A percentile compares a stretch with the other conserved stretches of the same genome.
Conservation (phyloP, 2,329 filamentous ascomycete species). For the Penicillium sp. region DNA sequence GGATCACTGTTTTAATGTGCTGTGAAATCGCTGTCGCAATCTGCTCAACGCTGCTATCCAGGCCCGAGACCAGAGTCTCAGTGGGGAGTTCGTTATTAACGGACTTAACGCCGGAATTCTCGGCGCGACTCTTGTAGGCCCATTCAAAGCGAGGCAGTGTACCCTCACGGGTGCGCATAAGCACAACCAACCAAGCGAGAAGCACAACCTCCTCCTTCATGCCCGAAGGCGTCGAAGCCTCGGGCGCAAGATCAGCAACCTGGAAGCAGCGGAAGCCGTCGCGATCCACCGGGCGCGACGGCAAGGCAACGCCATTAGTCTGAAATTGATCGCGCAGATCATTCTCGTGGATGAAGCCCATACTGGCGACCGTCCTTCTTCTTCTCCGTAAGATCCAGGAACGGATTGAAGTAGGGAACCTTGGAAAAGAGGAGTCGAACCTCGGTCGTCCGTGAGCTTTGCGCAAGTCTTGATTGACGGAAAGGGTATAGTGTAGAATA, state of each 20-base stretch:
- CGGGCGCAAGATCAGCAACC: constrained; percentile 28
- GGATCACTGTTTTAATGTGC: constrained; percentile 19
- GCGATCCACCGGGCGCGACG: constrained; percentile 1
- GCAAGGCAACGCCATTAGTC: neutral
- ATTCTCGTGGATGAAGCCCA: constrained; percentile 17
- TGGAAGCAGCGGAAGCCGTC: constrained; percentile 26
- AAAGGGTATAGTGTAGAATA: constrained; percentile 14
- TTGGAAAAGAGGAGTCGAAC: constrained; percentile 3
- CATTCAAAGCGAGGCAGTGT: constrained; percentile 42
- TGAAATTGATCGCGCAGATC: constrained; percentile 9
- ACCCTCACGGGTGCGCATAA: constrained; percentile 46
- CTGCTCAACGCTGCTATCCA: constrained; percentile 33
- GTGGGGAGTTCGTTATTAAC: constrained; percentile 24
- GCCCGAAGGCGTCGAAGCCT: constrained; percentile 30
- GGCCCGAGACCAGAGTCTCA: constrained; percentile 34
- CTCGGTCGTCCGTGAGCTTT: constrained; percentile 7
- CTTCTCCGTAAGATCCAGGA: constrained; percentile 2
- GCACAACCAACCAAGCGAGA: constrained; percentile 48
- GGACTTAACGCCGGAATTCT: neutral
- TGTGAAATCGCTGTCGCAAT: constrained; percentile 28
- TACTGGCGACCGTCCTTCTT: constrained; percentile 9
- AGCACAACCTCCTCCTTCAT: constrained; percentile 46
- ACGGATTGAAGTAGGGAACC: neutral
- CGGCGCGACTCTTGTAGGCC: constrained; percentile 28
- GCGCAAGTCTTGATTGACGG: constrained; percentile 8